Percentiles rank a stretch among this genome's conserved stretches.
These are phyloP conservation scores for Schrenkiella parvula DNA, from an alignment of 345 rosid species.

Conservation along the genomic window DNA sequence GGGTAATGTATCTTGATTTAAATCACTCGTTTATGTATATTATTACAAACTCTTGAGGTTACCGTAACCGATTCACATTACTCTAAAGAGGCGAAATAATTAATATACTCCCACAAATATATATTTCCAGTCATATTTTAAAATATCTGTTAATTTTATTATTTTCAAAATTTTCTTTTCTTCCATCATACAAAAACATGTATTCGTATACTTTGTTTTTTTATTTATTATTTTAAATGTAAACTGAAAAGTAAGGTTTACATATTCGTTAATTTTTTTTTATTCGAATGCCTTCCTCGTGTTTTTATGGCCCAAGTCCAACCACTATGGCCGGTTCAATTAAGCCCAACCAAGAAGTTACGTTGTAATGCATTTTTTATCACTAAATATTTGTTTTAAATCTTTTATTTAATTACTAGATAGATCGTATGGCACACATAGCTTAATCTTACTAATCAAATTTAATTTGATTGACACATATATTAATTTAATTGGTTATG, in stretches of 20 bases:
- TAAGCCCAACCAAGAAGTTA: not conserved
- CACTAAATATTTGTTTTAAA: not conserved
- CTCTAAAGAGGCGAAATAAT: not conserved
- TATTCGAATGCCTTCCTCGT: not conserved
- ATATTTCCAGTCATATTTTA: not conserved
- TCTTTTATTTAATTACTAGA: not conserved
- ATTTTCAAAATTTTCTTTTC: not conserved
- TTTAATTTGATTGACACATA: not conserved
- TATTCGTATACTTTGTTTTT: not conserved
- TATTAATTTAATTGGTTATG: not conserved
- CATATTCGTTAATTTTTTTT: not conserved
- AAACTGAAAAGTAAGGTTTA: not conserved
- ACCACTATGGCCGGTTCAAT: not conserved
- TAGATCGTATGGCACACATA: not conserved
- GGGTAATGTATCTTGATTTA: not conserved
- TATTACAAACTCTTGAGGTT: not conserved
- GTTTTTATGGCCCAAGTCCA: not conserved
- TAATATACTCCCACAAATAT: not conserved
- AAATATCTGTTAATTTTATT: not conserved
- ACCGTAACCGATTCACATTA: not conserved
- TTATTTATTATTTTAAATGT: too few relatives aligned
- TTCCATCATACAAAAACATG: not conserved
- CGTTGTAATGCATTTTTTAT: not conserved
- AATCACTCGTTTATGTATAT: not conserved
- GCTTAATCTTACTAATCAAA: not conserved